A percentile compares a stretch with the other conserved stretches of the same genome.
Conservation (phyloP, 306 rosid genomes). For the Sophora flavescens region DNA sequence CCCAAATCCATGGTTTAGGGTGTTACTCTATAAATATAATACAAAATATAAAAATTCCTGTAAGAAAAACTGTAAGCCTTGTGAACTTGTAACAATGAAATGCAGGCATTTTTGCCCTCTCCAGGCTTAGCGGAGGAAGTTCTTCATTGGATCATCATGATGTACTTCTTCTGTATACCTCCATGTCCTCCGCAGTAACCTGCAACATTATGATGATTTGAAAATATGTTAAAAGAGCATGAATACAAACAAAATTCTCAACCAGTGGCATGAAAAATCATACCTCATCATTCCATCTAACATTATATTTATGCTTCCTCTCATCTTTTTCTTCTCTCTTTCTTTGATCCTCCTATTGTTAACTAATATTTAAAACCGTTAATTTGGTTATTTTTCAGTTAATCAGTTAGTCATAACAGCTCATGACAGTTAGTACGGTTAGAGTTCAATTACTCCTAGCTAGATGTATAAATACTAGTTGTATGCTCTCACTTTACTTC, state of each 20-base stretch:
- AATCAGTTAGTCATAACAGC: no score
- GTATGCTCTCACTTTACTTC: no score
- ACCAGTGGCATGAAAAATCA: neutral
- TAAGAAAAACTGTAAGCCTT: neutral
- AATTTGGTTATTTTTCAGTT: no score
- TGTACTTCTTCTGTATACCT: constrained; percentile 64
- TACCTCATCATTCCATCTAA: constrained; percentile 67
- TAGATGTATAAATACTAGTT: no score
- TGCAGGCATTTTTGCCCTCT: neutral
- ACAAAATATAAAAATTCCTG: no score
- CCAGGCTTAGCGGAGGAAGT: constrained; percentile 42
- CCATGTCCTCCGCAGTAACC: constrained; percentile 68
- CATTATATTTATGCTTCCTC: constrained; percentile 66
- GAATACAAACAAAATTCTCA: neutral
- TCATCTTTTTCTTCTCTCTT: constrained; percentile 71
- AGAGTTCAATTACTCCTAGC: no score
- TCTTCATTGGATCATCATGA: constrained; percentile 65
- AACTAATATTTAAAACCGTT: no score
- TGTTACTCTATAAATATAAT: no score
- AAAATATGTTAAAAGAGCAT: constrained; percentile 1
- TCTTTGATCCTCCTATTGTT: constrained; percentile 71
- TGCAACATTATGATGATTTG: constrained; percentile 12
- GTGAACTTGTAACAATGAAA: neutral
- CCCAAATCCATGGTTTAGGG: neutral
- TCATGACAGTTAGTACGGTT: no score